Percentiles rank a stretch among this genome's conserved stretches.
phyloP scores from a whole-genome alignment of 257 asterid genomes.

The Nicotiana tomentosiformis region DNA sequence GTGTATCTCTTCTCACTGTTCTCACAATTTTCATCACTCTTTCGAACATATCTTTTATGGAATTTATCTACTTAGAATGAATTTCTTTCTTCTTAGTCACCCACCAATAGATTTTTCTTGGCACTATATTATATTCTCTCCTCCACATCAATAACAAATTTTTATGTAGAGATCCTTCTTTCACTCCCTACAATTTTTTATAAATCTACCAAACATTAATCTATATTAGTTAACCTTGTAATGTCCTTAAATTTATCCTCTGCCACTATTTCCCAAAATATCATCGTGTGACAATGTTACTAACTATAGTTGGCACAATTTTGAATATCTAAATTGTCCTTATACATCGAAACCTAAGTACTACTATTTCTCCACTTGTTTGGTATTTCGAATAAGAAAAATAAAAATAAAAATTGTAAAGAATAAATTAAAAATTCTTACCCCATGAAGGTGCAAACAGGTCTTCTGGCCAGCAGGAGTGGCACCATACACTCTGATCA shows the following conservation, averaged over 20 bases:
- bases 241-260: neutral
- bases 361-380: neutral
- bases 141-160: neutral
- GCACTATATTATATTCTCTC: neutral
- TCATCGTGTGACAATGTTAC: neutral
- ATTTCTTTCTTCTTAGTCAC: neutral
- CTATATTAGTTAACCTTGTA: neutral
- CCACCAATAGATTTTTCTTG: neutral
- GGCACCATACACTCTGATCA: slow-evolving; percentile 78
- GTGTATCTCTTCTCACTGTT: neutral
- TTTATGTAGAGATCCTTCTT: neutral
- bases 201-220: neutral
- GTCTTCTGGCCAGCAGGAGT: slow-evolving; percentile 95
- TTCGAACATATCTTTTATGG: neutral
- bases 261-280: neutral
- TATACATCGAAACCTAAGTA: neutral
- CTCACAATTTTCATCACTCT: neutral
- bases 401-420: neutral
- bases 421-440: slow-evolving; percentile 19
- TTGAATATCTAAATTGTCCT: neutral
- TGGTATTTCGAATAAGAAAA: neutral
- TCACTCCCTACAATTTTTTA: neutral
- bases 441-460: slow-evolving; percentile 87
- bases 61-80: neutral
- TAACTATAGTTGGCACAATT: neutral